phyloP scores from a whole-genome alignment of 2,329 filamentous ascomycete genomes.

The Colletotrichum spaethianum region DNA sequence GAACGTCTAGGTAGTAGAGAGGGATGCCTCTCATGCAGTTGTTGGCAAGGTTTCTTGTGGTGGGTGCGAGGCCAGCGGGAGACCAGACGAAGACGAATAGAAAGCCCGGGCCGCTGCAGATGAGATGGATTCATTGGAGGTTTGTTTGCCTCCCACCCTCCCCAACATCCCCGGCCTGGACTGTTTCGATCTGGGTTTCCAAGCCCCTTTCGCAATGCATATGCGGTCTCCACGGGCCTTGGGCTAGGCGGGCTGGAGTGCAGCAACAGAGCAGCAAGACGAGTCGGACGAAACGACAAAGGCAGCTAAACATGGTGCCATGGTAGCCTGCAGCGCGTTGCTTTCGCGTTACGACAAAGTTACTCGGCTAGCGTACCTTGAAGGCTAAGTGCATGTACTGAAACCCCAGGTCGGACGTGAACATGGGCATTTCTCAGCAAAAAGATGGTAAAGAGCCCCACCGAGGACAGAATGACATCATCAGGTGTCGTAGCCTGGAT shows the following conservation, averaged over 20 bases:
- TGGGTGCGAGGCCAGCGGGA: conserved; percentile 4
- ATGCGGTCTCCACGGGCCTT: conserved; percentile 33
- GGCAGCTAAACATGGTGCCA: background rate
- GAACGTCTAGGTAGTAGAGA: background rate
- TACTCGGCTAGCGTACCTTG: conserved; percentile 13
- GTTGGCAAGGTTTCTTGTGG: background rate
- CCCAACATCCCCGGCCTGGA: conserved; percentile 27
- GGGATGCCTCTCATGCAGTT: conserved; percentile 3
- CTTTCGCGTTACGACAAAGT: conserved; percentile 10
- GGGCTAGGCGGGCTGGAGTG: conserved; percentile 27
- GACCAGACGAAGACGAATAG: conserved; percentile 14
- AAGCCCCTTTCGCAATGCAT: conserved; percentile 39
- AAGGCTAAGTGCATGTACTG: conserved; percentile 13
- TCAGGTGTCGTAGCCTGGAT: conserved; percentile 4
- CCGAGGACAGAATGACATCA: conserved; percentile 34
- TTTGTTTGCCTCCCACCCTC: conserved; percentile 7
- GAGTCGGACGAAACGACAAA: conserved; percentile 4
- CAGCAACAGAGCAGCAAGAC: background rate
- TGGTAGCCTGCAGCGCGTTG: conserved; percentile 1
- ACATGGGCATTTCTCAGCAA: conserved; percentile 8
- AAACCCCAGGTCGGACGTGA: conserved; percentile 5
- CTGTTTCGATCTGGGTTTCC: conserved; percentile 32
- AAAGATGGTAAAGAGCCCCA: conserved; percentile 19
- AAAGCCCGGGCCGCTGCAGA: conserved; percentile 11
- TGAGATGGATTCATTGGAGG: conserved; percentile 15